phyloP scores from a whole-genome alignment of 371 early-diverging fungal genomes.

The Mortierella sp. region DNA sequence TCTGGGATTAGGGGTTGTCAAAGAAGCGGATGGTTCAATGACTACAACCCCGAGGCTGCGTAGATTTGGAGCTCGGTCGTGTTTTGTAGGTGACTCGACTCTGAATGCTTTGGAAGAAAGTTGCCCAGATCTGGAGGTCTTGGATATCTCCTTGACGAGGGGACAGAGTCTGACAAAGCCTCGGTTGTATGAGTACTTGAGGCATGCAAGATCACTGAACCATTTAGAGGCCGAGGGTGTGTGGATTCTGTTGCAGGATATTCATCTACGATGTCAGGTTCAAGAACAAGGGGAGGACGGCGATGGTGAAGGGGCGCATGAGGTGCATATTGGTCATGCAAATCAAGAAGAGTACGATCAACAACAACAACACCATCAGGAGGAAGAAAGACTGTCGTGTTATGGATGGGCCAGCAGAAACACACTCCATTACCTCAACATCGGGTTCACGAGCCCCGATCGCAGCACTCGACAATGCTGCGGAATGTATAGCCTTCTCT shows the following conservation, averaged over 20 bases:
- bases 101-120: slow-evolving; percentile 11
- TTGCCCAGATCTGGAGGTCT: slow-evolving; percentile 15
- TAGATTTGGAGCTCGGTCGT: slow-evolving; percentile 24
- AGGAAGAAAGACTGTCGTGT: neutral
- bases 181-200: slow-evolving; percentile 17
- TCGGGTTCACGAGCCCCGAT: slow-evolving; percentile 31
- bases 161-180: slow-evolving; percentile 8
- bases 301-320: neutral
- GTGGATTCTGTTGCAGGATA: slow-evolving; percentile 28
- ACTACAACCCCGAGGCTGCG: too few species aligned
- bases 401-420: slow-evolving; percentile 3
- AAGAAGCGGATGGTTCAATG: neutral
- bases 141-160: slow-evolving; percentile 40
- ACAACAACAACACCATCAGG: neutral
- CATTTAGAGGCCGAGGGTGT: slow-evolving; percentile 32
- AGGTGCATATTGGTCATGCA: neutral
- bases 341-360: neutral
- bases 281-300: neutral
- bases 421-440: slow-evolving; percentile 12
- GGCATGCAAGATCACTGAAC: neutral
- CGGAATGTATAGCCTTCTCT: slow-evolving; percentile 19
- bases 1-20: neutral
- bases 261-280: neutral
- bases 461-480: slow-evolving; percentile 9
- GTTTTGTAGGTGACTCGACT: slow-evolving; percentile 17